A percentile compares a stretch with the other conserved stretches of the same genome.
These are phyloP conservation scores for Blattamonas nauphoetae DNA, from an alignment of 78 protist genomes.

Conservation along the genomic window DNA sequence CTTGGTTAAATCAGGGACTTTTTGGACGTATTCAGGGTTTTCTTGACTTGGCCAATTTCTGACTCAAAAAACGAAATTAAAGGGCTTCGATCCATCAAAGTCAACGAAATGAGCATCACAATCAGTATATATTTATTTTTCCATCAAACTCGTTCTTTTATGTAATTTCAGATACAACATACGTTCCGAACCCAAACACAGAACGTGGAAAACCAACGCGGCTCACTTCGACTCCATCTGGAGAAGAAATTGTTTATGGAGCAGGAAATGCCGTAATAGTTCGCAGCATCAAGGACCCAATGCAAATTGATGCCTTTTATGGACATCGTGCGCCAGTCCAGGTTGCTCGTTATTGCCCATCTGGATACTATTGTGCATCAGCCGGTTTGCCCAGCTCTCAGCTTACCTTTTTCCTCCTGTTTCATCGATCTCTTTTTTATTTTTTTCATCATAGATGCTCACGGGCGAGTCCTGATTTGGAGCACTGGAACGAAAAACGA, in stretches of 20 bases:
- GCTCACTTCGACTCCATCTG: not conserved
- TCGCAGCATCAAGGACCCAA: not conserved
- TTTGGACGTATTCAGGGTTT: too few species aligned
- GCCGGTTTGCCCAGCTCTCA: not conserved
- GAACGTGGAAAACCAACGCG: not conserved
- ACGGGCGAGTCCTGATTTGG: not conserved
- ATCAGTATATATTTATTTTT: too few species aligned
- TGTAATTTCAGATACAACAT: not conserved
- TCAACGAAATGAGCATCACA: too few species aligned
- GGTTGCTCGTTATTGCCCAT: not conserved
- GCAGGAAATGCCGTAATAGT: constrained; percentile 1
- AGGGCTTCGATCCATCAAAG: too few species aligned
- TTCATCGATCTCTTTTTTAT: not conserved
- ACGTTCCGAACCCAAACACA: not conserved
- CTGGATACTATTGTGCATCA: not conserved
- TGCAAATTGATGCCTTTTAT: not conserved
- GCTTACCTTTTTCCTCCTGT: not conserved
- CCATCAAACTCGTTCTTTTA: too few species aligned
- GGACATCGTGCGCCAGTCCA: not conserved
- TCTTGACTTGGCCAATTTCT: too few species aligned
- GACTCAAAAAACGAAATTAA: too few species aligned
- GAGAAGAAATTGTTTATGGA: not conserved
- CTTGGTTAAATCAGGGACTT: too few species aligned
- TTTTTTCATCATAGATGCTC: not conserved
- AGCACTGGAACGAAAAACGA: not conserved